Evolutionary conservation across 2,329 filamentous ascomycete species (phyloP).

Genomic region (Curvularia sp.): DNA sequence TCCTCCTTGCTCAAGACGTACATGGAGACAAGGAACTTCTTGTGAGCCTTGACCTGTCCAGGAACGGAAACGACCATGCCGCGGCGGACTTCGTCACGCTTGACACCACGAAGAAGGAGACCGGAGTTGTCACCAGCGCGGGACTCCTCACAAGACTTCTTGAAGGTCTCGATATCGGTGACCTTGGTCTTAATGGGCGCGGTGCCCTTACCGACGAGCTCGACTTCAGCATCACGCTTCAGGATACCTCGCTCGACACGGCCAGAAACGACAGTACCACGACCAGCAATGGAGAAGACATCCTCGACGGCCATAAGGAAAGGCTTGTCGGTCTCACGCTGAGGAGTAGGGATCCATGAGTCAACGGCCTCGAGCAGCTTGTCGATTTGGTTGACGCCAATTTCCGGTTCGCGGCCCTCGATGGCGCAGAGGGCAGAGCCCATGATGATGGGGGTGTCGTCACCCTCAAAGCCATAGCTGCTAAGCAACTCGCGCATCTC

Average conservation of each 20-base stretch:
- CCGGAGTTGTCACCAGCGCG: slow-evolving; percentile 98
- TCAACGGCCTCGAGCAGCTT: slow-evolving; percentile 91
- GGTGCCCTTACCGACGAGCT: slow-evolving; percentile 86
- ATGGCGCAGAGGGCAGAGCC: slow-evolving; percentile 95
- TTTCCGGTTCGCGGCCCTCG: slow-evolving; percentile 84
- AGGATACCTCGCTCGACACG: slow-evolving; percentile 95
- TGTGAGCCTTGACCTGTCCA: slow-evolving; percentile 83
- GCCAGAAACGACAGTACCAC: slow-evolving; percentile 95
- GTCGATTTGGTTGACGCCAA: slow-evolving; percentile 87
- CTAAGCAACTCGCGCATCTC: slow-evolving; percentile 97
- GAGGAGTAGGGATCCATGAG: slow-evolving; percentile 92
- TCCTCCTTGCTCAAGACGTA: slow-evolving; percentile 98
- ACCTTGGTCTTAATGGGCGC: slow-evolving; percentile 96
- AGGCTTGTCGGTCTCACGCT: slow-evolving; percentile 95
- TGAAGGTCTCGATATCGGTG: slow-evolving; percentile 99
- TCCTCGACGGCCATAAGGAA: slow-evolving; percentile 98
- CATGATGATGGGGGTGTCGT: slow-evolving; percentile 96
- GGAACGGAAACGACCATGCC: slow-evolving; percentile 94
- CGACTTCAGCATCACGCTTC: slow-evolving; percentile 93
- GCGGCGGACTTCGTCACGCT: slow-evolving; percentile 91
- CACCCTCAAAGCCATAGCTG: slow-evolving; percentile 96
- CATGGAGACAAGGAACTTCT: slow-evolving; percentile 92
- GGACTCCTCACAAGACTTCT: slow-evolving; percentile 98
- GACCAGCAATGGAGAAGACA: slow-evolving; percentile 69
- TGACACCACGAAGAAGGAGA: slow-evolving; percentile 92